A percentile compares a stretch with the other conserved stretches of the same genome.
Conservation (phyloP, 2,329 filamentous ascomycete genomes). For the Calonectria hongkongensis region DNA sequence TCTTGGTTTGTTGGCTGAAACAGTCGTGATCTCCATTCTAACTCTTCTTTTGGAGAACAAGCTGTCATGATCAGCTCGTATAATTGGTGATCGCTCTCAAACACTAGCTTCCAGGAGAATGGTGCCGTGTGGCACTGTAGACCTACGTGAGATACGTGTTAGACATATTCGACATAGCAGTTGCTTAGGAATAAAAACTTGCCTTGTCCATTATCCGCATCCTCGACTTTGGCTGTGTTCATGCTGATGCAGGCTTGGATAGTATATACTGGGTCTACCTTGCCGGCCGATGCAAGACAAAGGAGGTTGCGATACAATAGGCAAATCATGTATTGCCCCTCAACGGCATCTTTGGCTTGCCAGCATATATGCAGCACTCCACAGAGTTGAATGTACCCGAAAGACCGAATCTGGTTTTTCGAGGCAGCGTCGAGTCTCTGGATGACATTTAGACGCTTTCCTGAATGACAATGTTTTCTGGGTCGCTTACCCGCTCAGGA, state of each 20-base stretch:
- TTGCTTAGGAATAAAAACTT: slow-evolving; percentile 47
- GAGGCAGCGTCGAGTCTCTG: slow-evolving; percentile 71
- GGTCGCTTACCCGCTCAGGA: slow-evolving; percentile 77
- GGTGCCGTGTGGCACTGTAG: slow-evolving; percentile 90
- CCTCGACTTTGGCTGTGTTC: slow-evolving; percentile 79
- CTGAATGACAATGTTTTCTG: background rate
- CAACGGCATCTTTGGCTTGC: slow-evolving; percentile 80
- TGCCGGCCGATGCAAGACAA: slow-evolving; percentile 82
- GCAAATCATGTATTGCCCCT: slow-evolving; percentile 89
- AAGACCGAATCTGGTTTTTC: slow-evolving; percentile 82
- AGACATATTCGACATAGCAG: background rate
- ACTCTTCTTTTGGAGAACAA: slow-evolving; percentile 86
- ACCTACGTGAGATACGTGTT: slow-evolving; percentile 70
- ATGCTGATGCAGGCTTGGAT: slow-evolving; percentile 85
- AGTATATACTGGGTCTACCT: slow-evolving; percentile 80
- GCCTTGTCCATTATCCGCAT: slow-evolving; percentile 85
- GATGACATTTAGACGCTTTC: slow-evolving; percentile 2
- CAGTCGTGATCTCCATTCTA: slow-evolving; percentile 85
- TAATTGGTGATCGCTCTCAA: slow-evolving; percentile 84
- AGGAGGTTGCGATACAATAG: slow-evolving; percentile 89
- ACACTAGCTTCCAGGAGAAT: slow-evolving; percentile 94
- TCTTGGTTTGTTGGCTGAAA: slow-evolving; percentile 69
- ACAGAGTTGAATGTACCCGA: slow-evolving; percentile 88
- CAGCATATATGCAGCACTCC: slow-evolving; percentile 90
- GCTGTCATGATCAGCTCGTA: slow-evolving; percentile 93